A percentile compares a stretch with the other conserved stretches of the same genome.
Conservation (phyloP, 805 yeast genomes). For the Sporopachydermia quercuum region DNA sequence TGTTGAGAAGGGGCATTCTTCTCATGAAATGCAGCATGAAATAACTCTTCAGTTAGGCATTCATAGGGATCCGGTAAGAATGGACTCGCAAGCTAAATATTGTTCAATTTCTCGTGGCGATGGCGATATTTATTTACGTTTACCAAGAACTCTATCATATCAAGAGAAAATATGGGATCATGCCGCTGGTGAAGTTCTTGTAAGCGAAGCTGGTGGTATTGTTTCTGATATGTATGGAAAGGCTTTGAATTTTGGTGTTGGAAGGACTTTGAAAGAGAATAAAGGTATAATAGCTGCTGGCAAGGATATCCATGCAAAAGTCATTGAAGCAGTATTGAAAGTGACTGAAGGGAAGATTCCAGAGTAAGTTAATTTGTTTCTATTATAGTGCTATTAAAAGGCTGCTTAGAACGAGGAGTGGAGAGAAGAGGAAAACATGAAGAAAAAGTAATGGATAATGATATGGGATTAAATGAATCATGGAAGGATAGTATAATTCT, state of each 20-base stretch:
- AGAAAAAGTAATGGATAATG: neutral
- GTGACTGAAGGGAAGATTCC: constrained; percentile 4
- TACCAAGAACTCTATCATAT: constrained; percentile 65
- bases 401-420: too few species aligned
- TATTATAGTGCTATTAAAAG: too few species aligned
- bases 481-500: too few species aligned
- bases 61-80: constrained; percentile 42
- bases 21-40: constrained; percentile 69
- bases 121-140: constrained; percentile 81
- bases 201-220: constrained; percentile 80
- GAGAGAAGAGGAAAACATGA: neutral
- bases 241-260: constrained; percentile 67
- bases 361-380: too few species aligned
- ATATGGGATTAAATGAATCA: neutral
- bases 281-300: constrained; percentile 90
- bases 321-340: constrained; percentile 32
- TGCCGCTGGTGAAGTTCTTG: constrained; percentile 84
- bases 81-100: constrained; percentile 95
- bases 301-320: constrained; percentile 29
- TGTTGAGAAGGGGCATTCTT: constrained; percentile 89
- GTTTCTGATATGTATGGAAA: constrained; percentile 77
- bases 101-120: constrained; percentile 82
- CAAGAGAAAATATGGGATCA: constrained; percentile 98
- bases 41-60: constrained; percentile 57
- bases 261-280: constrained; percentile 56